phyloP scores from a whole-genome alignment of 2,329 filamentous ascomycete species.

The Claviceps quebecensis region DNA sequence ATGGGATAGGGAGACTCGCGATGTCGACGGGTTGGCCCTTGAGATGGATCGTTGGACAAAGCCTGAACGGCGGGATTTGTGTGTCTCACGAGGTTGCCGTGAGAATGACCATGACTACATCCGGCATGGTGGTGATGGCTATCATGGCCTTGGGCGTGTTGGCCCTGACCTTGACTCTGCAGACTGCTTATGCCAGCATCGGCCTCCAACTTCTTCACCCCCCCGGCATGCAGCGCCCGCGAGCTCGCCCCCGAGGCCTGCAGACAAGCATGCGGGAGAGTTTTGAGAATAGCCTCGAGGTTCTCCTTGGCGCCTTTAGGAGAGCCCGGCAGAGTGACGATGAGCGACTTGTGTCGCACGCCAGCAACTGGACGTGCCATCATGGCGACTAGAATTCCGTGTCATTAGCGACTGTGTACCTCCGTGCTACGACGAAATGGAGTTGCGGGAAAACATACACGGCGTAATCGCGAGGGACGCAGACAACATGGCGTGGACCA shows the following conservation, averaged over 20 bases:
- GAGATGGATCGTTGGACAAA: conserved; percentile 43
- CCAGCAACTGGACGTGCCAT: conserved; percentile 94
- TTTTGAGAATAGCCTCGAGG: conserved; percentile 71
- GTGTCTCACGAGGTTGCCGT: conserved; percentile 56
- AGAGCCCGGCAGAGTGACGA: conserved; percentile 83
- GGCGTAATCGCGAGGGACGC: conserved; percentile 75
- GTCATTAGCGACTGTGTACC: background rate
- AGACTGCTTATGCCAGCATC: conserved; percentile 53
- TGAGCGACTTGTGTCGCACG: conserved; percentile 64
- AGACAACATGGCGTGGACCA: conserved; percentile 91
- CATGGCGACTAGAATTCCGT: conserved; percentile 56
- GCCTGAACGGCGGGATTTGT: conserved; percentile 30
- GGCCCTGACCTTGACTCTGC: conserved; percentile 15
- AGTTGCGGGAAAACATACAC: conserved; percentile 42
- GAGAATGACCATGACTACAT: conserved; percentile 30
- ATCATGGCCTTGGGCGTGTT: conserved; percentile 20
- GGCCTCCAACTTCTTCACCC: conserved; percentile 67
- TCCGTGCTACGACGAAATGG: background rate
- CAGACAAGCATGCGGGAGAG: conserved; percentile 87
- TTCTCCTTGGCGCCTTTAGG: conserved; percentile 95
- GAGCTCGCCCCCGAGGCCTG: conserved; percentile 79
- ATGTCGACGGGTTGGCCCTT: conserved; percentile 56
- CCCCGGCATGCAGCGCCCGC: conserved; percentile 62
- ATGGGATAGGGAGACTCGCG: conserved; percentile 85
- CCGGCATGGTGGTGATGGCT: conserved; percentile 26